Percentiles rank a stretch among this genome's conserved stretches.
Conservation (phyloP, 2,329 filamentous ascomycete species). For the Fusarium sp. region DNA sequence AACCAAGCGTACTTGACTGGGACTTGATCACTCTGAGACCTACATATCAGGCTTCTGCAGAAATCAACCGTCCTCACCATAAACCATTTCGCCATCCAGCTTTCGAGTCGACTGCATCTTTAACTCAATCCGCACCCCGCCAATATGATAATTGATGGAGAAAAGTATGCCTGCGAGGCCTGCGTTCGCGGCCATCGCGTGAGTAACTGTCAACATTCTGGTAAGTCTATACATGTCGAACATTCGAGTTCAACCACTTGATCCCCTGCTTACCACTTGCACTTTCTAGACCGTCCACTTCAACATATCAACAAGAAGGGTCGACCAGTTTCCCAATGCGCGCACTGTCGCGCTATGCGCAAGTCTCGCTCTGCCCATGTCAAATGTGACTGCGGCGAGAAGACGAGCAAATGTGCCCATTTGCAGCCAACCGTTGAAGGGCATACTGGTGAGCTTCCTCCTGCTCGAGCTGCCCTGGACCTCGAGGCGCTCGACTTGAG, state of each 20-base stretch:
- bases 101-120: slow-evolving; percentile 26
- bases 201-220: slow-evolving; percentile 96
- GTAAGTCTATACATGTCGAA: slow-evolving; percentile 66
- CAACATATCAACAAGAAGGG: slow-evolving; percentile 98
- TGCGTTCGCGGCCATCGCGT: slow-evolving; percentile 98
- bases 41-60: slow-evolving; percentile 14
- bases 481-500: slow-evolving; percentile 19
- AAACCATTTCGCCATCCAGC: not conserved
- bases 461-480: slow-evolving; percentile 12
- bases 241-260: not conserved
- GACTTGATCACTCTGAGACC: slow-evolving; percentile 9
- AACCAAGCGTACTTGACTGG: slow-evolving; percentile 27
- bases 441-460: slow-evolving; percentile 66
- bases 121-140: slow-evolving; percentile 26
- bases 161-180: slow-evolving; percentile 98
- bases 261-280: slow-evolving; percentile 44
- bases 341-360: slow-evolving; percentile 94
- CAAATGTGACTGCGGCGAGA: slow-evolving; percentile 97
- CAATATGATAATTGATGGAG: slow-evolving; percentile 87
- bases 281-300: slow-evolving; percentile 80
- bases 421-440: slow-evolving; percentile 68
- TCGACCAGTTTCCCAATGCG: slow-evolving; percentile 95
- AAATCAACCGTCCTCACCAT: slow-evolving; percentile 17
- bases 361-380: slow-evolving; percentile 95
- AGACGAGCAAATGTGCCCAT: slow-evolving; percentile 78